Evolutionary conservation across 2,329 filamentous ascomycete species (phyloP), one percentile per base, ranked within the genome.

Genomic region (Ascochyta koolunga): DNA sequence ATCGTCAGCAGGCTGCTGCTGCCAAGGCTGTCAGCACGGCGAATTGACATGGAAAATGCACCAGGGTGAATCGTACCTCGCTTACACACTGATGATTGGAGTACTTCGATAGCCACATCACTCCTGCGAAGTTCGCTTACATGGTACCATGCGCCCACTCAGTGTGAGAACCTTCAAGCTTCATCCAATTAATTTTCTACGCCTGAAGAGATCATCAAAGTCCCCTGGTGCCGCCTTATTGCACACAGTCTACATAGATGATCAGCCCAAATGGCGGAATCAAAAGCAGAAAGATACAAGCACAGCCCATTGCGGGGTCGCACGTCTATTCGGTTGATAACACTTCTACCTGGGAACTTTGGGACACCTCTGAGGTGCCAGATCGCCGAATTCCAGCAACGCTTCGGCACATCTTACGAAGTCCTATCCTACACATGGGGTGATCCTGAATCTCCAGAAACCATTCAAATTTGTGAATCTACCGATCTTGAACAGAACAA

Each of bases 341-440:
- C 24, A 1, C 48, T 56, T 8, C 24, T 48, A 13, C 54, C 48
- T 21, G 54, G 48, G 13, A 15, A 21, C n/a, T 7, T 8, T n/a
- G 33, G 33, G 3, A 42, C 31, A 15, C 33, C 47, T 5, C 27
- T 56, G 6, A 35, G 21, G 13, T 47, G 53, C n/a, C 33, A 41
- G 4, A 40, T 51, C 8, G 10, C 16, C 5, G 43, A 56, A 27
- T 3, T 36, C 9, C 11, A 37, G 2, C 5, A 31, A 8, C 10
- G 13, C 15, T 19, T 16, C n/a, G 2, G n/a, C 6, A 19, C 35
- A 6, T 19, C 19, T 8, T 57, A 43, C 15, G 54, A 57, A 33
- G 54, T 44, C n/a, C 19, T 53, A 6, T 57, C 49, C 11, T 57
- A 57, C 19, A 27, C 49, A 15, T 50, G 49, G 54, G 40, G 32